Evolutionary conservation across 148 eudicot genomes (phyloP).

Genomic region (Cornus controversa): DNA sequence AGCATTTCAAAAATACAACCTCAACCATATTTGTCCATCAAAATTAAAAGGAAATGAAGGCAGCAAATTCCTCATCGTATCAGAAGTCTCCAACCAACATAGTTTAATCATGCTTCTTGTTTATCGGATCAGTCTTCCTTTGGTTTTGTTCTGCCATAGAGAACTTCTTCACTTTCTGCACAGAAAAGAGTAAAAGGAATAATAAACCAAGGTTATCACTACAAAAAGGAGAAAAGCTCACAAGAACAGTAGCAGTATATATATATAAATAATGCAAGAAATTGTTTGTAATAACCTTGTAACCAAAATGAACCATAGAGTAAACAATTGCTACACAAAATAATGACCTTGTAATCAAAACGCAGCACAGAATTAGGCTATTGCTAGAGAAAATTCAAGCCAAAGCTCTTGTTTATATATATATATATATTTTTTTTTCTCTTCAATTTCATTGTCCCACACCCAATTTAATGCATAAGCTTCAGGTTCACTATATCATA

Average conservation of each 20-base stretch:
- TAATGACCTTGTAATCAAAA: too few relatives aligned
- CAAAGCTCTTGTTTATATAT: not conserved
- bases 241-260: not conserved
- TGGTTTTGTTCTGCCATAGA: conserved; percentile 47
- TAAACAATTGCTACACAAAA: too few relatives aligned
- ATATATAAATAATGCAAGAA: not conserved
- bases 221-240: not conserved
- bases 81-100: too few relatives aligned
- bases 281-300: too few relatives aligned
- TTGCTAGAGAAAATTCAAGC: not conserved
- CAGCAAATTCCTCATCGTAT: too few relatives aligned
- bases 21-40: not conserved
- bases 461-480: too few relatives aligned
- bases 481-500: too few relatives aligned
- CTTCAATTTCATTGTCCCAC: not conserved
- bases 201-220: too few relatives aligned
- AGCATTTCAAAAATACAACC: too few relatives aligned
- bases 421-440: too few relatives aligned
- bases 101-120: conserved; percentile 18
- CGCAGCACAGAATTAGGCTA: not conserved
- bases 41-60: not conserved
- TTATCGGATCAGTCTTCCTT: conserved; percentile 21
- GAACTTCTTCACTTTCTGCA: conserved; percentile 77
- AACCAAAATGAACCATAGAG: too few relatives aligned
- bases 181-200: conserved; percentile 6